Conservation (phyloP, 768 basidiomycete species). For the Tulasnella sp. region DNA sequence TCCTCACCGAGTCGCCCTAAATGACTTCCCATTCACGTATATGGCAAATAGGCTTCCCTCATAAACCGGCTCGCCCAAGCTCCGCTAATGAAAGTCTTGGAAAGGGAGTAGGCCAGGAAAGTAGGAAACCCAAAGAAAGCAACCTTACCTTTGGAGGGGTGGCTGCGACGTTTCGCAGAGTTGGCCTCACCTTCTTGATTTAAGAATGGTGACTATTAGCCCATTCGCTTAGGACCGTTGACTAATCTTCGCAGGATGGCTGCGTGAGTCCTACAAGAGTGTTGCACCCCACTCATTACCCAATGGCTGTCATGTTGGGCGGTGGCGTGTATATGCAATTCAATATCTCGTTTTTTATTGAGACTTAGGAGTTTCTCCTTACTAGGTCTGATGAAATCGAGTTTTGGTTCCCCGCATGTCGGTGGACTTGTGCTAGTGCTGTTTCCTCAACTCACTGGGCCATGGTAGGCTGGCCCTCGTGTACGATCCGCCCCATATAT, state of each 20-base stretch:
- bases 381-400: background rate
- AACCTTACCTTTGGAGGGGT: too few relatives aligned
- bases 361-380: background rate
- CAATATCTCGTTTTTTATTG: background rate
- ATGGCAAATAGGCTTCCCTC: background rate
- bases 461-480: background rate
- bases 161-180: too few relatives aligned
- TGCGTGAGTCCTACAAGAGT: too few relatives aligned
- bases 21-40: background rate
- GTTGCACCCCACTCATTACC: background rate
- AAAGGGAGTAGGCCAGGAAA: too few relatives aligned
- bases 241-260: too few relatives aligned
- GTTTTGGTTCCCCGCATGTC: background rate
- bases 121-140: too few relatives aligned
- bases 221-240: too few relatives aligned
- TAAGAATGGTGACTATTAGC: too few relatives aligned
- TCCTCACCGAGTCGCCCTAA: background rate
- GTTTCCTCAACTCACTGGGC: background rate
- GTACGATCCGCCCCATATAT: background rate
- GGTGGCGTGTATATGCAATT: background rate
- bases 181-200: too few relatives aligned
- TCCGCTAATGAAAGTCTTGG: background rate
- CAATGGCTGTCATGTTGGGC: background rate
- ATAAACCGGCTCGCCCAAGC: background rate
- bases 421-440: background rate